Evolutionary conservation across 805 yeast species (phyloP), one percentile per base, ranked within the genome.

Genomic region (Saturnispora sekii): DNA sequence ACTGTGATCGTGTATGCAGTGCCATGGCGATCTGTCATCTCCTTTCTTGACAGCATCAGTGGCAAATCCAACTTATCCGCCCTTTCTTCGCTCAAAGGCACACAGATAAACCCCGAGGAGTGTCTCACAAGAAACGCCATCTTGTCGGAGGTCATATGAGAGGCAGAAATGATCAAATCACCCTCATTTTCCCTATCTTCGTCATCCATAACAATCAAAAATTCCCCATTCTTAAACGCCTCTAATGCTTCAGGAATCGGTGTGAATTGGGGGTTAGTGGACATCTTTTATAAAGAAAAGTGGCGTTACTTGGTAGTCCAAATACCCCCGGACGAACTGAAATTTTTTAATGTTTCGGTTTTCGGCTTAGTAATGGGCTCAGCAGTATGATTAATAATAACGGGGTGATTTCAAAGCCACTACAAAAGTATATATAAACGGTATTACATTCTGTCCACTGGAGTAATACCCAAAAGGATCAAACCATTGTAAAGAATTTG

Each of bases 151-250:
- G 95, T 84, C 53, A 80, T 70, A 44, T 69, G 69, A 52, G 83
- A 78, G 33, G 96, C 99, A n/a, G 97, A 94, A 40, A 85, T 81
- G 54, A 93, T 87, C 58, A 93, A 71, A 61, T 93, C 99, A 43
- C 98, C 99, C 67, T 93, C 99, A 63, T 93, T 93, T 64, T 93
- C 99, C 55, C 99, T 79, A 59, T 75, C 75, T 63, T 87, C 97
- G 60, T 93, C 96, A 63, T 93, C 99, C 84, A 93, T 84, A n/a
- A 93, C 98, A 39, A 93, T 76, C 40, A 93, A 70, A 57, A 90
- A 88, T 62, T 87, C 84, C 29, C 94, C 94, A 46, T 75, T 74
- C 51, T 74, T 74, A 63, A 73, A 81, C 1, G 85, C 88, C 55
- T 77, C 79, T 18, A 84, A 59, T 29, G 94, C 93, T 47, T 81